Conservation (phyloP, 192 early-diverging fungal species). For the Gamsiella multidivaricata region DNA sequence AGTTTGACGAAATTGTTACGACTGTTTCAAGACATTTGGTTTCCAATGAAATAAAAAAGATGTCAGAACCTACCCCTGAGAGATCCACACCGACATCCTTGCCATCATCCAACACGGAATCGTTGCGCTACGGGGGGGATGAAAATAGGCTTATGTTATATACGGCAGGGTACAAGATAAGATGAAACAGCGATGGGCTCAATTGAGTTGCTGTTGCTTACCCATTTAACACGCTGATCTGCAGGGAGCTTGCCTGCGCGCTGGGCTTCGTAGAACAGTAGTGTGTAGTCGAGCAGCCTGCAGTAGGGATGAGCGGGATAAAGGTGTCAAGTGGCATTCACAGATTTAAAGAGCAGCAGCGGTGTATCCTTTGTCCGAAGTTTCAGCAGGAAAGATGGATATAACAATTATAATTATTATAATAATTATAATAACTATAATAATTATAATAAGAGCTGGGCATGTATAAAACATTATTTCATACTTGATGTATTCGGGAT, state of each 20-base stretch:
- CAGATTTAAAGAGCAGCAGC: background rate
- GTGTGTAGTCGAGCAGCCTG: constrained; percentile 57
- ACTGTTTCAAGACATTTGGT: too few species aligned
- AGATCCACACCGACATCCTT: constrained; percentile 54
- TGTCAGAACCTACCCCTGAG: constrained; percentile 53
- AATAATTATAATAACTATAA: too few species aligned
- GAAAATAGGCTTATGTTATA: background rate
- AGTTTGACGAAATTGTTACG: background rate
- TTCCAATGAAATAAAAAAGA: background rate
- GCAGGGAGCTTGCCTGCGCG: constrained; percentile 60
- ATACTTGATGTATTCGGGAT: constrained; percentile 54
- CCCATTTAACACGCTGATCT: constrained; percentile 64
- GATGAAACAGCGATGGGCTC: too few species aligned
- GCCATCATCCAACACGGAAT: constrained; percentile 59
- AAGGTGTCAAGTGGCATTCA: background rate
- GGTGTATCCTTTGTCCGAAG: constrained; percentile 1
- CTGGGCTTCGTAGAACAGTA: constrained; percentile 69
- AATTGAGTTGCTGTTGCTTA: constrained; percentile 8
- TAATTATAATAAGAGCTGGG: background rate
- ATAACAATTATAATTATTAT: background rate
- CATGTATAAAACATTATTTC: background rate
- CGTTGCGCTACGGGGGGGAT: constrained; percentile 35
- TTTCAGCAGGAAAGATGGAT: background rate
- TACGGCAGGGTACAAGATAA: too few species aligned
- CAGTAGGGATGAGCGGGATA: background rate